Percentiles rank a stretch among this genome's conserved stretches.
These are phyloP conservation scores for Glutinoglossum americanum DNA, from an alignment of 495 filamentous ascomycete genomes.

Conservation along the genomic window DNA sequence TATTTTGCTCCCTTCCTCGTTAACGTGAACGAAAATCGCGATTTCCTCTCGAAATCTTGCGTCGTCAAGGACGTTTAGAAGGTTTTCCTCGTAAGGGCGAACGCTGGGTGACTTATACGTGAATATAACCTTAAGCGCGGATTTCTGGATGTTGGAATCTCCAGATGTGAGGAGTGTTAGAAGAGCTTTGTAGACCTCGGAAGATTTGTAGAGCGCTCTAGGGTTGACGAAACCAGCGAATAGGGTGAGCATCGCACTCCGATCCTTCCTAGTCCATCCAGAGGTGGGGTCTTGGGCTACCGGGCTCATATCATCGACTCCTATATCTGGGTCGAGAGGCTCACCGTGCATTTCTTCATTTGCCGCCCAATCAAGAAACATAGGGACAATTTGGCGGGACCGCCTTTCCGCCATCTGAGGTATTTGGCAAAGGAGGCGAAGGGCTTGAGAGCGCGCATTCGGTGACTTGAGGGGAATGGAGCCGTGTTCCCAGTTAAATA, in stretches of 20 bases:
- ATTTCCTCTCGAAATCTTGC: conserved; percentile 81
- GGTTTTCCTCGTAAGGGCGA: conserved; percentile 60
- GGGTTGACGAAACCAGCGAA: conserved; percentile 75
- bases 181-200: conserved; percentile 53
- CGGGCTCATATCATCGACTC: conserved; percentile 11
- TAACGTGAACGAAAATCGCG: conserved; percentile 55
- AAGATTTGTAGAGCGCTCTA: conserved; percentile 52
- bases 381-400: conserved; percentile 63
- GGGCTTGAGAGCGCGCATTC: conserved; percentile 47
- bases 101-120: conserved; percentile 69
- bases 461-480: conserved; percentile 7
- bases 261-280: conserved; percentile 43
- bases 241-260: conserved; percentile 59
- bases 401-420: conserved; percentile 65
- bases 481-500: conserved; percentile 22
- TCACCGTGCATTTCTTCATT: conserved; percentile 13
- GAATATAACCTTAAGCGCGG: conserved; percentile 62
- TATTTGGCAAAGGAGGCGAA: conserved; percentile 51
- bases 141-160: conserved; percentile 71
- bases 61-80: conserved; percentile 79
- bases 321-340: neutral
- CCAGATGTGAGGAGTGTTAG: conserved; percentile 60
- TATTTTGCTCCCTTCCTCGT: conserved; percentile 47
- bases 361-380: conserved; percentile 56
- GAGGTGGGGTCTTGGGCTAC: conserved; percentile 7